Evolutionary conservation across 768 basidiomycete genomes (phyloP).

Genomic region (Tulasnella sp.): DNA sequence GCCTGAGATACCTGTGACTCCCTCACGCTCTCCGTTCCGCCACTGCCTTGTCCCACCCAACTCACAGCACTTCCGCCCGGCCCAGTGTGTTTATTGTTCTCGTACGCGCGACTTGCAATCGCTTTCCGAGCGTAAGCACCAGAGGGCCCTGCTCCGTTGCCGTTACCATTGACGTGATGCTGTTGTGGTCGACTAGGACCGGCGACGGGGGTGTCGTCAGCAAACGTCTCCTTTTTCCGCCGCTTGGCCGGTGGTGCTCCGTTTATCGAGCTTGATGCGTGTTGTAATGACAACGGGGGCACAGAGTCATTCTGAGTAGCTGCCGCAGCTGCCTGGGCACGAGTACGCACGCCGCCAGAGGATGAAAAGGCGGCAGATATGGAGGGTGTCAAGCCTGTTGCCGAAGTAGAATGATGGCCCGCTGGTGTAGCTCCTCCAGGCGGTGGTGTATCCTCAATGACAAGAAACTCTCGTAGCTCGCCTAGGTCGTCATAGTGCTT

Average conservation of each 20-base stretch:
- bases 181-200: conserved; percentile 40
- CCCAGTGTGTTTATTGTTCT: conserved; percentile 2
- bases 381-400: conserved; percentile 10
- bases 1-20: conserved; percentile 25
- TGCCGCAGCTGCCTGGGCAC: conserved; percentile 78
- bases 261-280: conserved; percentile 30
- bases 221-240: conserved; percentile 67
- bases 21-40: conserved; percentile 13
- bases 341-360: conserved; percentile 37
- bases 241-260: conserved; percentile 65
- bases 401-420: conserved; percentile 39
- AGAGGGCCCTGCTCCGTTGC: conserved; percentile 2
- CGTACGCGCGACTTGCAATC: conserved; percentile 16
- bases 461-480: conserved; percentile 72
- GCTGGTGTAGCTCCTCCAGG: conserved; percentile 48
- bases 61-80: background rate
- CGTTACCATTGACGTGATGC: conserved; percentile 28
- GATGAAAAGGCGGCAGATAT: conserved; percentile 18
- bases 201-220: conserved; percentile 57
- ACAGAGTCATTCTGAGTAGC: conserved; percentile 52
- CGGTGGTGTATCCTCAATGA: conserved; percentile 85
- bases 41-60: conserved; percentile 3
- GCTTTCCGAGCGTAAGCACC: conserved; percentile 18
- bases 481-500: conserved; percentile 77
- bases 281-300: conserved; percentile 43